These are phyloP conservation scores for Croton setiger DNA, from an alignment of 441 rosid species.

Conservation along the genomic window DNA sequence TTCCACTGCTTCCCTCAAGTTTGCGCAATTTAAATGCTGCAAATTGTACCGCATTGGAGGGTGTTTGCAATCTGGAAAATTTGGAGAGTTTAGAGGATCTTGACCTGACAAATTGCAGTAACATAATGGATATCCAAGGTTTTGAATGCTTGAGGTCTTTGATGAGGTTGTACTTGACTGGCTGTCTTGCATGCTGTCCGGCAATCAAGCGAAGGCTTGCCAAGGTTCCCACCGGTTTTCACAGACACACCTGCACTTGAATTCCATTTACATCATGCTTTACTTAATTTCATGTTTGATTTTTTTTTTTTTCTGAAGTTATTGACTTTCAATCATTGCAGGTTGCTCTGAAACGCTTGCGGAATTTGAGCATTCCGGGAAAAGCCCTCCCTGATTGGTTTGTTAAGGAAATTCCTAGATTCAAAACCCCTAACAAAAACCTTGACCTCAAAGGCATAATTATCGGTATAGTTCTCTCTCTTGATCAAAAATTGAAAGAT, in stretches of 20 bases:
- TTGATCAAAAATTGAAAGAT: conserved; percentile 27
- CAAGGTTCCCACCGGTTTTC: conserved; percentile 33
- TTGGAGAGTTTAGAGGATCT: conserved; percentile 26
- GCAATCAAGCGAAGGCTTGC: conserved; percentile 42
- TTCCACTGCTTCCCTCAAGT: conserved; percentile 57
- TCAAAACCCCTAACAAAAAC: conserved; percentile 28
- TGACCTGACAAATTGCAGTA: conserved; percentile 54
- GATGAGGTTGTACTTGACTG: conserved; percentile 40
- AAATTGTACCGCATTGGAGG: conserved; percentile 47
- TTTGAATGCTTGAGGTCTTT: conserved; percentile 42
- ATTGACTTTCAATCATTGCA: conserved; percentile 11
- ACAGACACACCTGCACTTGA: too few relatives aligned
- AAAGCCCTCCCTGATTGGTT: conserved; percentile 55
- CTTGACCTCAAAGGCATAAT: conserved; percentile 37
- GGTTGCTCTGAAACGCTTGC: conserved; percentile 42
- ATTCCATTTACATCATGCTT: too few relatives aligned
- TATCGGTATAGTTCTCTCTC: conserved; percentile 45
- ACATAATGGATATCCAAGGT: conserved; percentile 47
- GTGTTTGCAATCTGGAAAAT: conserved; percentile 30
- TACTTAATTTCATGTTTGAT: too few relatives aligned
- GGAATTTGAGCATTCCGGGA: conserved; percentile 49
- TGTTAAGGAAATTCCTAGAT: conserved; percentile 28
- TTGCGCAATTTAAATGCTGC: conserved; percentile 34
- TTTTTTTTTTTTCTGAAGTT: too few relatives aligned
- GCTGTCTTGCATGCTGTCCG: conserved; percentile 40